A percentile compares a stretch with the other conserved stretches of the same genome.
These are phyloP conservation scores for Nannochloris sp. DNA, from an alignment of 139 green algal genomes.

Conservation along the genomic window DNA sequence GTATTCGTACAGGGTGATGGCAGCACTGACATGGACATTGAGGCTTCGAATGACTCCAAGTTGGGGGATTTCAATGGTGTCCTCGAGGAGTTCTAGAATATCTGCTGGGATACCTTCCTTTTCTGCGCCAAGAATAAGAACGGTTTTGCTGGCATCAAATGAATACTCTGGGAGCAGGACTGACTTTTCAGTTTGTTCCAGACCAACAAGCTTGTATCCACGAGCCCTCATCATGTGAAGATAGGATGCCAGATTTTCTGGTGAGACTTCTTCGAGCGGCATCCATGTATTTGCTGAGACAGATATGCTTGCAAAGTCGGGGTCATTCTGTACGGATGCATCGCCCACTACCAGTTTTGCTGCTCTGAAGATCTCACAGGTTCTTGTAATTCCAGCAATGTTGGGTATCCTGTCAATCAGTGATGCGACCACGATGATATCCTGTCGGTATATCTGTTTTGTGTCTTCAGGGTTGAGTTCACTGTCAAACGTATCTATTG, in stretches of 20 bases:
- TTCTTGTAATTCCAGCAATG: conserved; percentile 80
- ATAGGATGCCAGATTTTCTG: conserved; percentile 48
- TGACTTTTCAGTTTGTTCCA: conserved; percentile 83
- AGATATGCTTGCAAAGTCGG: conserved; percentile 56
- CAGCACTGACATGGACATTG: conserved; percentile 87
- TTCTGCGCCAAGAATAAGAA: conserved; percentile 81
- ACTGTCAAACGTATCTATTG: conserved; percentile 10
- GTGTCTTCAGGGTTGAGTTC: neutral
- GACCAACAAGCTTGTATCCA: conserved; percentile 70
- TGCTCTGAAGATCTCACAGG: conserved; percentile 72
- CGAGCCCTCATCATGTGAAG: conserved; percentile 40
- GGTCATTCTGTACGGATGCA: conserved; percentile 36
- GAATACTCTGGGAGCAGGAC: conserved; percentile 27
- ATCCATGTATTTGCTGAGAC: conserved; percentile 89
- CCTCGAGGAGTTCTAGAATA: conserved; percentile 57
- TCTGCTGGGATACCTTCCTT: conserved; percentile 69
- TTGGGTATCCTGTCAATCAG: conserved; percentile 84
- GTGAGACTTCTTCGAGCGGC: conserved; percentile 61
- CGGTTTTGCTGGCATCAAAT: conserved; percentile 42
- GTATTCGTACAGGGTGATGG: conserved; percentile 82
- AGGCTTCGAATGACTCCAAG: conserved; percentile 76
- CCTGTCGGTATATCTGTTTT: conserved; percentile 24
- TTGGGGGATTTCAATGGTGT: conserved; percentile 88
- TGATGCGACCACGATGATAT: conserved; percentile 82
- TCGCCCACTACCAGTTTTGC: conserved; percentile 67